Evolutionary conservation across 352 stramenopile species (phyloP).

Genomic region (Saprolegnia diclina): DNA sequence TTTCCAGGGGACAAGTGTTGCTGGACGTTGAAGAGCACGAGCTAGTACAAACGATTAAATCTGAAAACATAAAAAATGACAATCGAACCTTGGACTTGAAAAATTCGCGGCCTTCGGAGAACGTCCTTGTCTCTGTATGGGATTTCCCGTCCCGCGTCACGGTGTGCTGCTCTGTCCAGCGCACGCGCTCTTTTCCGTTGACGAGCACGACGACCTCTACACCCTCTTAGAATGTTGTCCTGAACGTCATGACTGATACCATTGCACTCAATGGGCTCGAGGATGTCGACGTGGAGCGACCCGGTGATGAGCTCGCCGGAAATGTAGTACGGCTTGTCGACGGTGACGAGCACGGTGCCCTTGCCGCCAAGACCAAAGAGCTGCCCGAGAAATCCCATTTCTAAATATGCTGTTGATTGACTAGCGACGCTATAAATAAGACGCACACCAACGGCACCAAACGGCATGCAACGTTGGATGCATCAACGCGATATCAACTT

Average conservation of each 20-base stretch:
- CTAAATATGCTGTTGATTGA: not conserved
- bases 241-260: constrained; percentile 38
- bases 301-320: constrained; percentile 56
- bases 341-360: constrained; percentile 48
- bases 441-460: no score
- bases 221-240: not conserved
- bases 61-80: not conserved
- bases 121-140: constrained; percentile 25
- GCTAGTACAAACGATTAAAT: not conserved
- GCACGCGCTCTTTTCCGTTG: constrained; percentile 57
- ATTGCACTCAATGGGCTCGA: constrained; percentile 55
- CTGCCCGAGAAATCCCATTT: constrained; percentile 49
- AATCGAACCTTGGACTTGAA: constrained; percentile 45
- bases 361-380: constrained; percentile 55
- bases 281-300: constrained; percentile 50
- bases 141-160: constrained; percentile 34
- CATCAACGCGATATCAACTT: no score
- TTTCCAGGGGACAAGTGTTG: constrained; percentile 51
- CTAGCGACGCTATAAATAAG: no score
- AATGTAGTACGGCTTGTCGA: constrained; percentile 60
- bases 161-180: constrained; percentile 38
- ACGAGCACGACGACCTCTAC: constrained; percentile 59
- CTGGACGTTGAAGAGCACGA: constrained; percentile 33
- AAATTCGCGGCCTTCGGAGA: constrained; percentile 40
- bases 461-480: no score